Percentiles rank a stretch among this genome's conserved stretches.
phyloP scores from a whole-genome alignment of 805 yeast genomes.

The Candida peoriensis region DNA sequence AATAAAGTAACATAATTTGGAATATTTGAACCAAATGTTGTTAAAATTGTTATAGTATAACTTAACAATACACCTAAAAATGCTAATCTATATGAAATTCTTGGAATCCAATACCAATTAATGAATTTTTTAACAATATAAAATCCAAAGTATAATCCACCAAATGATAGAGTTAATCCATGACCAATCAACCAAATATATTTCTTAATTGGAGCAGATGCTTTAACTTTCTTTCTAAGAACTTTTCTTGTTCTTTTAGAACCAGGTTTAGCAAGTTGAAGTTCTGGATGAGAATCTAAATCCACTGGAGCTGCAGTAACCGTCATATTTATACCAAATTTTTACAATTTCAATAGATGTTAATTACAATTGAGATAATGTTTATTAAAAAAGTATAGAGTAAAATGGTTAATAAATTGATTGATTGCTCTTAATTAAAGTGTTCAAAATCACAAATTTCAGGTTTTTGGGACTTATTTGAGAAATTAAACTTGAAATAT shows the following conservation, averaged over 20 bases:
- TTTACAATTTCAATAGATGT: too few relatives aligned
- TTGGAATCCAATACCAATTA: constrained; percentile 38
- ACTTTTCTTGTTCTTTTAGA: constrained; percentile 27
- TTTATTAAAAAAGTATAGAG: too few relatives aligned
- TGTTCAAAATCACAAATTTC: too few relatives aligned
- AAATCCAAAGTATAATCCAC: constrained; percentile 30
- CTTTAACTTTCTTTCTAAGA: constrained; percentile 29
- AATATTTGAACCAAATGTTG: constrained; percentile 52
- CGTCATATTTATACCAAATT: too few relatives aligned
- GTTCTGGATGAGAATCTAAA: too few relatives aligned
- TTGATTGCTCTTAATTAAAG: too few relatives aligned
- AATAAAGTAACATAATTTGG: constrained; percentile 63
- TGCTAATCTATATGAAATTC: constrained; percentile 49
- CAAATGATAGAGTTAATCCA: constrained; percentile 37
- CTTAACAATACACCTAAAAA: constrained; percentile 53
- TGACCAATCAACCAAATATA: constrained; percentile 58
- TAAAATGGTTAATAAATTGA: too few relatives aligned
- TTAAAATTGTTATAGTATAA: constrained; percentile 46
- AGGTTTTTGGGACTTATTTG: too few relatives aligned
- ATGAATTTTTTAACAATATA: constrained; percentile 26
- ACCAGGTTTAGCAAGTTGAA: constrained; percentile 13
- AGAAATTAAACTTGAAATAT: too few relatives aligned
- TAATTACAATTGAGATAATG: too few relatives aligned
- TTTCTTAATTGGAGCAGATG: constrained; percentile 38
- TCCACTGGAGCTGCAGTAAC: too few relatives aligned